These are phyloP conservation scores for Podila verticillata DNA, from an alignment of 192 early-diverging fungal genomes.

Conservation along the genomic window DNA sequence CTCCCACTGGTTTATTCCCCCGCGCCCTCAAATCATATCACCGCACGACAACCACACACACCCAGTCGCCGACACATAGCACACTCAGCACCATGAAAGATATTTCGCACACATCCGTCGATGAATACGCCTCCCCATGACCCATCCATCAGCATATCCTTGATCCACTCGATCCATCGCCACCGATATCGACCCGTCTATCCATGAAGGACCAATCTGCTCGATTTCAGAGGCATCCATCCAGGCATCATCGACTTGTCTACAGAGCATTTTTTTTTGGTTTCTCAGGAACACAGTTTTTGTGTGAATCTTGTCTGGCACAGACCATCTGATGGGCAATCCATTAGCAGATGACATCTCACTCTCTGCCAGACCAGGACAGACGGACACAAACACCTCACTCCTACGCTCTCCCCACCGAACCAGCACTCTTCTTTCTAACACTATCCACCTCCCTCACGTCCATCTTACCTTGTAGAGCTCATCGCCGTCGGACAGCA, in stretches of 20 bases:
- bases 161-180: background rate
- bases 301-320: conserved; percentile 3
- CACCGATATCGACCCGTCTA: background rate
- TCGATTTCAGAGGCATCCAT: background rate
- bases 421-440: background rate
- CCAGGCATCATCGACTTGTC: background rate
- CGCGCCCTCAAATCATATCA: background rate
- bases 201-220: background rate
- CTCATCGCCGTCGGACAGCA: conserved; percentile 88
- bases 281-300: background rate
- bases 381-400: background rate
- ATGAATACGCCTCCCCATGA: conserved; percentile 8
- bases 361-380: no score
- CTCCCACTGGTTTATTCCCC: background rate
- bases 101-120: no score
- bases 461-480: conserved; percentile 52
- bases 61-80: background rate
- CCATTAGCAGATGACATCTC: background rate
- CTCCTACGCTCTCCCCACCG: background rate
- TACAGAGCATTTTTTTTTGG: background rate
- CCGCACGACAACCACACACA: background rate
- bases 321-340: conserved; percentile 1
- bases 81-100: no score
- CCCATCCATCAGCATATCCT: conserved; percentile 16
- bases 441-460: background rate